Evolutionary conservation across 805 yeast species (phyloP).

Genomic region (Cyberlindnera lachancei): DNA sequence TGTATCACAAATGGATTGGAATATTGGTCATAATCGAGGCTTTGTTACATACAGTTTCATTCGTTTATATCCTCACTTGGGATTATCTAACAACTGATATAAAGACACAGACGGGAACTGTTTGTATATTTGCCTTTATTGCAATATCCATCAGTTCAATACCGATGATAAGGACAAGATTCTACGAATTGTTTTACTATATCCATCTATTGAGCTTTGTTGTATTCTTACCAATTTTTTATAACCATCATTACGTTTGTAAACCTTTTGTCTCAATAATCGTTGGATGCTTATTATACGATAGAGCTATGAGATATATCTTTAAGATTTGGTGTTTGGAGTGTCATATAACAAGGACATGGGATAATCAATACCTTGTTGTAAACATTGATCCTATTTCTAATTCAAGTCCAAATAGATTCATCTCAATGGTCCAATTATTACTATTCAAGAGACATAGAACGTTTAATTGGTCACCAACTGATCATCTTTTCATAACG

Average conservation of each 20-base stretch:
- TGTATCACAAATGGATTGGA: conserved; percentile 21
- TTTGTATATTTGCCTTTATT: conserved; percentile 6
- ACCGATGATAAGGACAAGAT: conserved; percentile 8
- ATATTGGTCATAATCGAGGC: conserved; percentile 13
- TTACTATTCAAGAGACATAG: conserved; percentile 6
- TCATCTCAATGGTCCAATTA: conserved; percentile 3
- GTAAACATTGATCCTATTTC: conserved; percentile 9
- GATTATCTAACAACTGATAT: conserved; percentile 7
- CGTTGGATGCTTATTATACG: conserved; percentile 10
- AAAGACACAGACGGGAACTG: conserved; percentile 12
- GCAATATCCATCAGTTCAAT: conserved; percentile 12
- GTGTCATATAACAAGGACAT: conserved; percentile 4
- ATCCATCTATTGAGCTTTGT: conserved; percentile 14
- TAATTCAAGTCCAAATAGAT: background rate
- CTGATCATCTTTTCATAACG: conserved; percentile 20
- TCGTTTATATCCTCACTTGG: conserved; percentile 17
- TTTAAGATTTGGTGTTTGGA: conserved; percentile 12
- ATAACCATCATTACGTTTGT: conserved; percentile 20
- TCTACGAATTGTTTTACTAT: conserved; percentile 18
- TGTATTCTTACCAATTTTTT: conserved; percentile 20
- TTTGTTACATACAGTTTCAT: conserved; percentile 12
- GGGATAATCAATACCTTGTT: conserved; percentile 7
- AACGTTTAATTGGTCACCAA: conserved; percentile 13
- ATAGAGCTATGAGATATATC: conserved; percentile 13
- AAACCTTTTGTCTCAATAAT: conserved; percentile 17